These are phyloP conservation scores for Psilocybe azurescens DNA, from an alignment of 768 basidiomycete species.

Conservation along the genomic window DNA sequence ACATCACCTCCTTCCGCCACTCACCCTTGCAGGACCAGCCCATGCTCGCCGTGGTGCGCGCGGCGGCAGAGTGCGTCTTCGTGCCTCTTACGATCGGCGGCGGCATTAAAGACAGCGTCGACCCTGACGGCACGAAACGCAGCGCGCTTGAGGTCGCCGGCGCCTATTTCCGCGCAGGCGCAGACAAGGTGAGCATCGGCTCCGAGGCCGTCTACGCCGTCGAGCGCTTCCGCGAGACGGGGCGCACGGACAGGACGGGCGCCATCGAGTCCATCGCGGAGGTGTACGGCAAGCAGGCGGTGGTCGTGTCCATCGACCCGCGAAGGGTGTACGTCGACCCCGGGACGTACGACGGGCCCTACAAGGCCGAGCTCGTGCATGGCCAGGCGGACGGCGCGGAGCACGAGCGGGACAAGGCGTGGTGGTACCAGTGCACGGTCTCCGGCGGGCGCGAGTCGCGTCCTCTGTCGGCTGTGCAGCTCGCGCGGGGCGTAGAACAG, in stretches of 20 bases:
- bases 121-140: conserved; percentile 91
- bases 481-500: conserved; percentile 88
- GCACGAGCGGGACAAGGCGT: conserved; percentile 72
- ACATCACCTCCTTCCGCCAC: conserved; percentile 98
- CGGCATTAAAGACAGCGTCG: conserved; percentile 94
- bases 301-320: conserved; percentile 97
- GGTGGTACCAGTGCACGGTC: conserved; percentile 99
- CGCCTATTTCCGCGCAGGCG: conserved; percentile 95
- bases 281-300: conserved; percentile 93
- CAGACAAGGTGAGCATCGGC: conserved; percentile 98
- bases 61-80: conserved; percentile 88
- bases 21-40: conserved; percentile 96
- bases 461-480: conserved; percentile 85
- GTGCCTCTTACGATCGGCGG: conserved; percentile 99
- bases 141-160: conserved; percentile 94
- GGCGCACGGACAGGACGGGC: conserved; percentile 66
- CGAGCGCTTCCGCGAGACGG: conserved; percentile 69
- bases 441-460: conserved; percentile 88
- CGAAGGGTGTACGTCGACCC: conserved; percentile 81
- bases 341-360: conserved; percentile 69
- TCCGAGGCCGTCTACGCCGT: conserved; percentile 95
- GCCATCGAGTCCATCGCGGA: conserved; percentile 93
- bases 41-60: conserved; percentile 94
- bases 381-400: conserved; percentile 47
- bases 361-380: conserved; percentile 64